phyloP scores from a whole-genome alignment of 73 alveolate species.

The Stentor coeruleus region DNA sequence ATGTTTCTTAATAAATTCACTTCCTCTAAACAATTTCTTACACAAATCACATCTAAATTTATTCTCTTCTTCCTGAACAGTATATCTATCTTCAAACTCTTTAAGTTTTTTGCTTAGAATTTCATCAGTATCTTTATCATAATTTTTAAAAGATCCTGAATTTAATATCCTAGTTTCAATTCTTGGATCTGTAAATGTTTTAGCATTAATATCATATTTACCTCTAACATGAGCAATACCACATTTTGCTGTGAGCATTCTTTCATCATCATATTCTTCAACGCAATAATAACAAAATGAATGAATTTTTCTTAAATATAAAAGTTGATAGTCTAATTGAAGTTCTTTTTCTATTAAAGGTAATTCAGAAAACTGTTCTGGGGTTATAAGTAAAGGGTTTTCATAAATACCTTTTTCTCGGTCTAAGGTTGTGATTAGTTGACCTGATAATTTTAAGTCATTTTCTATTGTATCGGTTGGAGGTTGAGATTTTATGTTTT shows the following conservation, averaged over 20 bases:
- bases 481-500: constrained; percentile 71
- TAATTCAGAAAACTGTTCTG: constrained; percentile 30
- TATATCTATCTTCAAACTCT: background rate
- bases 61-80: background rate
- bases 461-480: constrained; percentile 61
- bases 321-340: constrained; percentile 65
- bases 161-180: background rate
- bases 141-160: background rate
- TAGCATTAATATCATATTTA: constrained; percentile 32
- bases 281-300: constrained; percentile 89
- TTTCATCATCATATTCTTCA: constrained; percentile 87
- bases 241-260: constrained; percentile 86
- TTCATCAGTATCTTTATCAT: background rate
- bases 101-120: background rate
- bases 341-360: constrained; percentile 23
- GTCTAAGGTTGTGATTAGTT: constrained; percentile 69
- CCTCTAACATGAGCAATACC: constrained; percentile 79
- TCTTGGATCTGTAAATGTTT: background rate
- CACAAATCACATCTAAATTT: background rate
- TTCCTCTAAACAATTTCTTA: constrained; percentile 62
- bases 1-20: constrained; percentile 79
- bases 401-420: constrained; percentile 54
- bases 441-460: constrained; percentile 60
- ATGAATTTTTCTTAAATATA: constrained; percentile 85
- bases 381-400: constrained; percentile 31